Evolutionary conservation across 805 yeast genomes (phyloP).

Genomic region (Candida golubevii): DNA sequence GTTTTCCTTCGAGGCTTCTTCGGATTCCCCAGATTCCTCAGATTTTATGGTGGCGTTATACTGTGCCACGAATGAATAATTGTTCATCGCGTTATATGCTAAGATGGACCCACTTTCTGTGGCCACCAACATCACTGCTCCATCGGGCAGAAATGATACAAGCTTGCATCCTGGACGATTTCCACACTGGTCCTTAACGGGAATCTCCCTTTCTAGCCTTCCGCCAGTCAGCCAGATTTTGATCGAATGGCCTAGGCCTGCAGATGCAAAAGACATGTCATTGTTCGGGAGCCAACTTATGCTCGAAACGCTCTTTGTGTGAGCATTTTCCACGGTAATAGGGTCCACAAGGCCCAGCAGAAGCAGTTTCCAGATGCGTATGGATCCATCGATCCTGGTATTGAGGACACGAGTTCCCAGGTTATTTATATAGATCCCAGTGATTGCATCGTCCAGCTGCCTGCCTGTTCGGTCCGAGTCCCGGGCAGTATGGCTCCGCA

Average conservation of each 20-base stretch:
- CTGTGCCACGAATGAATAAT: slow-evolving; percentile 26
- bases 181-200: slow-evolving; percentile 19
- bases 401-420: slow-evolving; percentile 41
- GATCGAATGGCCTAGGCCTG: slow-evolving; percentile 44
- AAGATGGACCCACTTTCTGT: slow-evolving; percentile 36
- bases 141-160: slow-evolving; percentile 43
- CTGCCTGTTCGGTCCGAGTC: slow-evolving; percentile 14
- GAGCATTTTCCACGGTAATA: slow-evolving; percentile 38
- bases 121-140: slow-evolving; percentile 41
- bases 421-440: slow-evolving; percentile 34
- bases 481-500: not conserved
- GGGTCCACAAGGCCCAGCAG: slow-evolving; percentile 32
- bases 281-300: slow-evolving; percentile 48
- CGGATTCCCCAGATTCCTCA: not conserved
- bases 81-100: slow-evolving; percentile 30
- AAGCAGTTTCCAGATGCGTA: slow-evolving; percentile 37
- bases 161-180: slow-evolving; percentile 8
- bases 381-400: slow-evolving; percentile 40
- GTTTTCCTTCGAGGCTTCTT: not conserved
- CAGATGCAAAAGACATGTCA: slow-evolving; percentile 45
- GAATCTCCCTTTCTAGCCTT: slow-evolving; percentile 11
- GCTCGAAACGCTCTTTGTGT: slow-evolving; percentile 34
- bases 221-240: slow-evolving; percentile 26
- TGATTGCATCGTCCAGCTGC: slow-evolving; percentile 27
- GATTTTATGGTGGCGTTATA: slow-evolving; percentile 7